phyloP scores from a whole-genome alignment of 176 grass and related monocot species.

The Poa annua region DNA sequence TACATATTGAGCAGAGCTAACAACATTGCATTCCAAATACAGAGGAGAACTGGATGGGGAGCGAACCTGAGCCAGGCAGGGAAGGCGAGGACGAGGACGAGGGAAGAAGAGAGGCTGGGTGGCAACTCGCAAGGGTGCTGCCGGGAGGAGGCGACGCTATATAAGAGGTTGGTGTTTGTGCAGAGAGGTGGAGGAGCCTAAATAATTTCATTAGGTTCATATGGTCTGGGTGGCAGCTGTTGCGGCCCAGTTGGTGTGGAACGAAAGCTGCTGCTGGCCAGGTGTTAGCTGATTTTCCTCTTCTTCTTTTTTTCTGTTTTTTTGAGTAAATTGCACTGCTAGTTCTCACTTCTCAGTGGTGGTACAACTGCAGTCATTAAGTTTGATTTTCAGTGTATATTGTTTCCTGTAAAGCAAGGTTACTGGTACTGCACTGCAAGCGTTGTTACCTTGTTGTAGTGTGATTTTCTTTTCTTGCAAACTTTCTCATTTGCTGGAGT shows the following conservation, averaged over 20 bases:
- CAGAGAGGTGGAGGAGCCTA: constrained; percentile 23
- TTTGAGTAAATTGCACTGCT: constrained; percentile 59
- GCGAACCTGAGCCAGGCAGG: constrained; percentile 57
- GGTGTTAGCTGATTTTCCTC: constrained; percentile 18
- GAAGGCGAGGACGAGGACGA: not conserved
- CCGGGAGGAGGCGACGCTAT: constrained; percentile 33
- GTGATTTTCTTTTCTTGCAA: not conserved
- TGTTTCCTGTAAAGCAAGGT: constrained; percentile 1
- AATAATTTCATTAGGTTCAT: constrained; percentile 35
- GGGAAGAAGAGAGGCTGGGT: constrained; percentile 22
- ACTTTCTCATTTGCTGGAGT: not conserved
- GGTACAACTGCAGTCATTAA: constrained; percentile 27
- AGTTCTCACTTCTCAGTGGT: constrained; percentile 25
- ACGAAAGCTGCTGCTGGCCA: constrained; percentile 27
- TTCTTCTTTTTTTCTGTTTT: constrained; percentile 35
- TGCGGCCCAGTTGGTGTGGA: constrained; percentile 49
- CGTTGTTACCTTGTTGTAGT: not conserved
- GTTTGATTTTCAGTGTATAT: not conserved
- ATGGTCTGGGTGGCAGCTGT: constrained; percentile 45
- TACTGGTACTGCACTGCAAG: not conserved
- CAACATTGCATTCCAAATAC: not conserved
- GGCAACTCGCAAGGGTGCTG: constrained; percentile 35
- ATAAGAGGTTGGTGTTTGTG: constrained; percentile 50
- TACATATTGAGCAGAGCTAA: too few species aligned
- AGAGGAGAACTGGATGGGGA: not conserved